A percentile compares a stretch with the other conserved stretches of the same genome.
Evolutionary conservation across 768 basidiomycete species (phyloP).

Genomic region (Boletellus sp.): DNA sequence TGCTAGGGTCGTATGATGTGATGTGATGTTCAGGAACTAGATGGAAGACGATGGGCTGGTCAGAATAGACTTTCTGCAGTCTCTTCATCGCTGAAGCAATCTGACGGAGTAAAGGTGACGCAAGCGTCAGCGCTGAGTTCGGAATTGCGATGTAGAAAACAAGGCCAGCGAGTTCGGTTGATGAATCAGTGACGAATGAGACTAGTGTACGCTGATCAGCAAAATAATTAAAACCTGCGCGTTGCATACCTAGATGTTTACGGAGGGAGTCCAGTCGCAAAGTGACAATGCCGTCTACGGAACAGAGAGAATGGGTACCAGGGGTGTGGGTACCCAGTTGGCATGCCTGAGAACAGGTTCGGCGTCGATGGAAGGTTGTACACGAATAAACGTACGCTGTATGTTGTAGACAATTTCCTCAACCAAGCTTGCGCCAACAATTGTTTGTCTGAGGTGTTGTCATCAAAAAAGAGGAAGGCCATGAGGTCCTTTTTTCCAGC

Average conservation of each 20-base stretch:
- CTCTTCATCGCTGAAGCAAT: slow-evolving; percentile 63
- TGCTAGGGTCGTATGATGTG: slow-evolving; percentile 29
- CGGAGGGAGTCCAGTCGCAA: slow-evolving; percentile 68
- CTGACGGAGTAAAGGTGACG: slow-evolving; percentile 66
- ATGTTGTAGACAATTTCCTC: slow-evolving; percentile 45
- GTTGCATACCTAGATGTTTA: slow-evolving; percentile 54
- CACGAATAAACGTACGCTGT: slow-evolving; percentile 47
- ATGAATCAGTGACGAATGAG: slow-evolving; percentile 45
- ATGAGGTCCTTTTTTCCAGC: slow-evolving; percentile 69
- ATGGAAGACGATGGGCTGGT: slow-evolving; percentile 59
- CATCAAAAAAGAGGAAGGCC: slow-evolving; percentile 68
- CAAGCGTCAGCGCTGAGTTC: slow-evolving; percentile 52
- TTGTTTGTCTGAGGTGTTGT: slow-evolving; percentile 46
- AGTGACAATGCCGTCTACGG: slow-evolving; percentile 56
- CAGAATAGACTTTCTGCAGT: slow-evolving; percentile 43
- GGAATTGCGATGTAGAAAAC: slow-evolving; percentile 73
- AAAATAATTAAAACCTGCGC: background rate
- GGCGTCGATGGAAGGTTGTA: slow-evolving; percentile 9
- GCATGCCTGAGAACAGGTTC: slow-evolving; percentile 43
- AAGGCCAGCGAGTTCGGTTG: slow-evolving; percentile 38
- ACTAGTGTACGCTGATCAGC: slow-evolving; percentile 32
- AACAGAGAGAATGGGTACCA: slow-evolving; percentile 47
- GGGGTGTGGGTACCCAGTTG: slow-evolving; percentile 55
- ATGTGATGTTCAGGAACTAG: slow-evolving; percentile 68
- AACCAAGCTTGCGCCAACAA: slow-evolving; percentile 60